Base-by-base conservation (phyloP, 768 basidiomycete species). In the Epithele typhae region DNA sequence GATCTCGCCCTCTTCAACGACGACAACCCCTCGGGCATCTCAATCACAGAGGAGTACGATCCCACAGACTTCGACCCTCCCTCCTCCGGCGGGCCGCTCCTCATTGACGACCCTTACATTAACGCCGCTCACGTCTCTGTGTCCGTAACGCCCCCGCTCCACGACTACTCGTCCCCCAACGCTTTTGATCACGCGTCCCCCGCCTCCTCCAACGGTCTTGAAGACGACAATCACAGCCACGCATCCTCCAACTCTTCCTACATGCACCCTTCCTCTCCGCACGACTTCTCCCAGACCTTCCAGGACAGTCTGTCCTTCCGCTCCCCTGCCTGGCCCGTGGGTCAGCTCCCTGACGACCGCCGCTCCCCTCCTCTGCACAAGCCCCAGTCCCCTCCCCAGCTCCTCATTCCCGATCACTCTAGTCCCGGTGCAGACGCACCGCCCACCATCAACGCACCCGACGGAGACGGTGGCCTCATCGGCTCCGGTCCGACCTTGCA, bases 61-160 rank as follows among this genome's bases (percentile, higher is more conserved):
- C 87, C 87, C 4, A 64, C 76, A 23, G 82, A 88, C 46, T 89
- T 78, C 71, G 87, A 90, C 67, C 58, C 67, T 4, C 81, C 84
- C 17, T 59, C 74, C 25, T 57, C 63, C 22, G 59, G 63, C 37
- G 66, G 66, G 19, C 72, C 81, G 10, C 72, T 88, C 55, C 77
- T 84, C 68, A 81, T 83, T 63, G 68, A 68, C 62, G 77, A 82
- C 56, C 74, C 75, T 10, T 79, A 60, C 51, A 72, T 75, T 53
- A 55, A 64, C 24, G 49, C 51, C 22, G 58, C 58, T 11, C 48
- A 48, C 30, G 68, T 71, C 8, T 67, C 74, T 8, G 63, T 70
- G 15, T 67, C 70, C 14, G 63, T 70, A 38, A 70, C 69, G 1
- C 70, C 64, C 0, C 57, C 65, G 22, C 46, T 44, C 40, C 30